A percentile compares a stretch with the other conserved stretches of the same genome.
phyloP scores from a whole-genome alignment of 2,329 filamentous ascomycete genomes.

The Raffaelea arxii region DNA sequence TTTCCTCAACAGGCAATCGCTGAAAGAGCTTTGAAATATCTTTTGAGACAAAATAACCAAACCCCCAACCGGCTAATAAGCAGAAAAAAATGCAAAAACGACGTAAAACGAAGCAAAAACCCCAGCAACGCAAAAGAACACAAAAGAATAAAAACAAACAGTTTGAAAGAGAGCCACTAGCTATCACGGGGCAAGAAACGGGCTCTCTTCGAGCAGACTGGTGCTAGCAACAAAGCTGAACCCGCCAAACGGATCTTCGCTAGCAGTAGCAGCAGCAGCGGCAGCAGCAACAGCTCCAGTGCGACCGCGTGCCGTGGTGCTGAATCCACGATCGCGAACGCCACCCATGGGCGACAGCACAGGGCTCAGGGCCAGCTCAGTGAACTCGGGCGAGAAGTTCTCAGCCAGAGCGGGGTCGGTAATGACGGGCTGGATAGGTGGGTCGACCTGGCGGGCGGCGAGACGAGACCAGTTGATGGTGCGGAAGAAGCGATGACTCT shows the following conservation, averaged over 20 bases:
- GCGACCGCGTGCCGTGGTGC: background rate
- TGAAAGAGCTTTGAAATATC: no score
- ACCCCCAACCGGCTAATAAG: no score
- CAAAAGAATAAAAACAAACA: background rate
- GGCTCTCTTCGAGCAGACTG: conserved; percentile 41
- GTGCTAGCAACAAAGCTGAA: conserved; percentile 55
- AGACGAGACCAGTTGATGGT: conserved; percentile 93
- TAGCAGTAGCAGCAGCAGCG: conserved; percentile 21
- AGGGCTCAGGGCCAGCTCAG: conserved; percentile 71
- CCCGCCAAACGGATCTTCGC: conserved; percentile 51
- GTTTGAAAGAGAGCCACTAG: no score
- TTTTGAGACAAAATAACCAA: no score
- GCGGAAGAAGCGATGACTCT: conserved; percentile 91
- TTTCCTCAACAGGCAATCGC: no score
- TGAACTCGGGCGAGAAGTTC: conserved; percentile 94
- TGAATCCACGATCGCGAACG: background rate
- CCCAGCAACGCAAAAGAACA: background rate
- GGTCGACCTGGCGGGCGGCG: conserved; percentile 69
- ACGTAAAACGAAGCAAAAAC: background rate
- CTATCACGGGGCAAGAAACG: no score
- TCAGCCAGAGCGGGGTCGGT: conserved; percentile 93
- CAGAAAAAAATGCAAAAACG: background rate
- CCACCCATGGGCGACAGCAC: conserved; percentile 31
- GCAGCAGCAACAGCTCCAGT: conserved; percentile 1
- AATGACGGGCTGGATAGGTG: conserved; percentile 86